A percentile compares a stretch with the other conserved stretches of the same genome.
These are phyloP conservation scores for Dendrocalamus sinicus DNA, from an alignment of 176 grass and related monocot genomes.

Conservation along the genomic window DNA sequence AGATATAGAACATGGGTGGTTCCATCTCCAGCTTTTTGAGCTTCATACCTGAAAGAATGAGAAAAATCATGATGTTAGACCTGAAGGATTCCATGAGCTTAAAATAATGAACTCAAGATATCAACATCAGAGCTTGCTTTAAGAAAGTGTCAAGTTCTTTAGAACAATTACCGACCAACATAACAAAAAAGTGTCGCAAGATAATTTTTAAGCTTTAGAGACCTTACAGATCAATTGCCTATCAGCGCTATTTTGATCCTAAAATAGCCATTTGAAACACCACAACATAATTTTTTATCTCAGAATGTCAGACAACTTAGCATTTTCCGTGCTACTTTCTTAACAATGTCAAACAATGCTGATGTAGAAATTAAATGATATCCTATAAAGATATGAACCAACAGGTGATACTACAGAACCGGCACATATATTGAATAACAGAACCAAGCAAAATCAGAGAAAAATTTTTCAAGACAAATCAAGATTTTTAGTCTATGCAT, in stretches of 20 bases:
- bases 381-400: background rate
- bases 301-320: background rate
- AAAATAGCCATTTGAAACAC: background rate
- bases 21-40: constrained; percentile 37
- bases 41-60: constrained; percentile 47
- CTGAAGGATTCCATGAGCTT: constrained; percentile 14
- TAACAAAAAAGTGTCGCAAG: background rate
- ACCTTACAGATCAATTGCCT: constrained; percentile 6
- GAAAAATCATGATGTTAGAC: constrained; percentile 36
- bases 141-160: constrained; percentile 43
- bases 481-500: background rate
- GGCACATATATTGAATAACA: background rate
- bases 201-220: constrained; percentile 22
- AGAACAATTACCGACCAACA: constrained; percentile 45
- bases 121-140: constrained; percentile 55
- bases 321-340: constrained; percentile 26
- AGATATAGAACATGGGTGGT: constrained; percentile 24
- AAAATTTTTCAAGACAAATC: background rate
- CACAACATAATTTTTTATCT: constrained; percentile 12
- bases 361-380: constrained; percentile 26
- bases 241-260: background rate
- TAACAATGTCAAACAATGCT: constrained; percentile 16
- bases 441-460: background rate
- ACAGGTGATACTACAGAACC: background rate
- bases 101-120: constrained; percentile 32